phyloP scores from a whole-genome alignment of 2,329 filamentous ascomycete species.

The Rutstroemia sp. region DNA sequence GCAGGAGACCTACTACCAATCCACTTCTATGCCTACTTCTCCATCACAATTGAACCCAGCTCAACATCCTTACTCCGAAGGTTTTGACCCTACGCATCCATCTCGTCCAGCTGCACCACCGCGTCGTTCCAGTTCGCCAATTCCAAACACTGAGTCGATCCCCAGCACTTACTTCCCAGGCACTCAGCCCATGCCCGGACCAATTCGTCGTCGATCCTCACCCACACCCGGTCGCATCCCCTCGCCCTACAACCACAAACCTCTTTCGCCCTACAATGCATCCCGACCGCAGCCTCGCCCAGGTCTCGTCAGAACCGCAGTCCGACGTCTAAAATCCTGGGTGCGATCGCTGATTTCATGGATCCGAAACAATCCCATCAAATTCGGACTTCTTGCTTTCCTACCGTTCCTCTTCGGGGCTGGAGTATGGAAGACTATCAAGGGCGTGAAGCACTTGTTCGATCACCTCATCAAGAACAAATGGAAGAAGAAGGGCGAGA shows the following conservation, averaged over 20 bases:
- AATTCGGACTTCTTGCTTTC: conserved; percentile 19
- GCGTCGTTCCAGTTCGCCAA: conserved; percentile 5
- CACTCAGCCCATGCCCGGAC: background rate
- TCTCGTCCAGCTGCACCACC: background rate
- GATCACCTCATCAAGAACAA: background rate
- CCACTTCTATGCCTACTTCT: conserved; percentile 5
- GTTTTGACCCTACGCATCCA: background rate
- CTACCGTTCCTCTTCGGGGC: conserved; percentile 19
- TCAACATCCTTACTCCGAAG: background rate
- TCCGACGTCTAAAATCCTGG: conserved; percentile 16
- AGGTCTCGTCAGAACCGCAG: conserved; percentile 19
- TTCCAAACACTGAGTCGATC: conserved; percentile 1
- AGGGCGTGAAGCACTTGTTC: conserved; percentile 2
- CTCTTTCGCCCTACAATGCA: conserved; percentile 19
- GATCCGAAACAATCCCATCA: conserved; percentile 21
- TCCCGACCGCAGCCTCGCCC: conserved; percentile 21
- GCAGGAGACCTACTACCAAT: conserved; percentile 15
- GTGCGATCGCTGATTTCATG: conserved; percentile 14
- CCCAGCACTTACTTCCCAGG: conserved; percentile 5
- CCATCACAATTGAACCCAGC: background rate
- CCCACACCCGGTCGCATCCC: conserved; percentile 12
- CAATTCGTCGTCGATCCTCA: background rate
- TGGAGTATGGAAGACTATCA: conserved; percentile 8
- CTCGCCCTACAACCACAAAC: conserved; percentile 15
- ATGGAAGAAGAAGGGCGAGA: background rate